phyloP scores from a whole-genome alignment of 768 basidiomycete species.

The Trametes coccinea region DNA sequence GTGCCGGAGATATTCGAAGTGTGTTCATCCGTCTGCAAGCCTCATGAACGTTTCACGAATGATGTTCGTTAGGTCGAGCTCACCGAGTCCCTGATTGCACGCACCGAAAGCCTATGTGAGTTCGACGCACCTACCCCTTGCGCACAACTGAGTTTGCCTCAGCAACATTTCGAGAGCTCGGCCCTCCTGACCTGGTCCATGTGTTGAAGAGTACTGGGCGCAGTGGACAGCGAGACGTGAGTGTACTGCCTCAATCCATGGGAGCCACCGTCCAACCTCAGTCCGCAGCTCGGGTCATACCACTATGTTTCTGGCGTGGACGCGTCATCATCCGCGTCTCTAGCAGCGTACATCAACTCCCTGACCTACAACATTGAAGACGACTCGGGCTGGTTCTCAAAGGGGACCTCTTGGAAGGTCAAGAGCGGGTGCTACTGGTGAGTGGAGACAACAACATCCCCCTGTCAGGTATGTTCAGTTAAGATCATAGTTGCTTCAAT shows the following conservation, averaged over 20 bases:
- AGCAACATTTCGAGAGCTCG: conserved; percentile 97
- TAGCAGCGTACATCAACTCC: conserved; percentile 98
- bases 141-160: conserved; percentile 26
- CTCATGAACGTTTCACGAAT: conserved; percentile 12
- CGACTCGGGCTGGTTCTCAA: conserved; percentile 88
- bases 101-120: conserved; percentile 91
- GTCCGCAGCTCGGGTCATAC: conserved; percentile 82
- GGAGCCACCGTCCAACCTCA: conserved; percentile 5
- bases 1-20: conserved; percentile 98
- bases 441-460: conserved; percentile 27
- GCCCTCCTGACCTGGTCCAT: conserved; percentile 96
- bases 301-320: conserved; percentile 99
- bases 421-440: conserved; percentile 92
- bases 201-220: conserved; percentile 90
- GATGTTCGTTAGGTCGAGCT: conserved; percentile 65
- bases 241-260: conserved; percentile 32
- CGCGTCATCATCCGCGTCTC: conserved; percentile 94
- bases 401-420: conserved; percentile 85
- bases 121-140: conserved; percentile 17
- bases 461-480: not conserved
- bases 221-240: conserved; percentile 82
- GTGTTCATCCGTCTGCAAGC: conserved; percentile 17
- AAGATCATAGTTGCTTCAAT: conserved; percentile 81
- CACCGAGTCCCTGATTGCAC: conserved; percentile 83
- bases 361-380: conserved; percentile 96